Evolutionary conservation across 2,329 filamentous ascomycete species (phyloP).

Genomic region (Fusarium sp.): DNA sequence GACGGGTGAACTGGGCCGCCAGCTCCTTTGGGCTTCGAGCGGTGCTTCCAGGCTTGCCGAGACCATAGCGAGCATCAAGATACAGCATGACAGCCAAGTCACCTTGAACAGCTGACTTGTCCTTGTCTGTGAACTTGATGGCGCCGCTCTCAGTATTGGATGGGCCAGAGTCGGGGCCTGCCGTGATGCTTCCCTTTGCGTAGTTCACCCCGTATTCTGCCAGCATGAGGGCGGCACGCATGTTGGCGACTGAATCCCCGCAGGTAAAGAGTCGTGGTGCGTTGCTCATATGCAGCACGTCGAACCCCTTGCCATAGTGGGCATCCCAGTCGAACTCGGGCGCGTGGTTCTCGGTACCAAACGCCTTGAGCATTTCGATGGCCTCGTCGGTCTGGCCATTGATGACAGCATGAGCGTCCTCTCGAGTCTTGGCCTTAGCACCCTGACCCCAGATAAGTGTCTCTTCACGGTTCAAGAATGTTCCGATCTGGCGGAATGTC

Average conservation of each 20-base stretch:
- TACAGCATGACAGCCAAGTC: conserved; percentile 69
- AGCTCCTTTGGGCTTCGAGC: conserved; percentile 45
- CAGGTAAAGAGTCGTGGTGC: conserved; percentile 65
- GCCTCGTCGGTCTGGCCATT: conserved; percentile 77
- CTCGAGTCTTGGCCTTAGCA: conserved; percentile 75
- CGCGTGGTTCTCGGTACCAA: conserved; percentile 86
- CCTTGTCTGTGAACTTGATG: conserved; percentile 68
- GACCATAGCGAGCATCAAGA: conserved; percentile 66
- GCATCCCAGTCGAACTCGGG: conserved; percentile 79
- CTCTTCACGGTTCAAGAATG: conserved; percentile 77
- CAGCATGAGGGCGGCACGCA: conserved; percentile 63
- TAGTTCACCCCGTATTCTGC: conserved; percentile 60
- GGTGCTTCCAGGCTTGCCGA: conserved; percentile 41
- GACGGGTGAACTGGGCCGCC: conserved; percentile 54
- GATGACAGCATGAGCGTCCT: conserved; percentile 71
- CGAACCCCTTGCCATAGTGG: conserved; percentile 83
- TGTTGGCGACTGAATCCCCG: conserved; percentile 60
- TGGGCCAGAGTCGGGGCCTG: conserved; percentile 19
- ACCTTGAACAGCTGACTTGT: conserved; percentile 63
- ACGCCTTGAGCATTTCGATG: conserved; percentile 78
- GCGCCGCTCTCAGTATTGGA: conserved; percentile 16
- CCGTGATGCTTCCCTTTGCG: conserved; percentile 58
- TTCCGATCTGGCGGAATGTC: conserved; percentile 91
- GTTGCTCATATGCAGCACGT: conserved; percentile 78
- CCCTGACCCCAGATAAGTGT: conserved; percentile 91